Base-by-base conservation (phyloP, 306 rosid species). In the Quercus dentata region DNA sequence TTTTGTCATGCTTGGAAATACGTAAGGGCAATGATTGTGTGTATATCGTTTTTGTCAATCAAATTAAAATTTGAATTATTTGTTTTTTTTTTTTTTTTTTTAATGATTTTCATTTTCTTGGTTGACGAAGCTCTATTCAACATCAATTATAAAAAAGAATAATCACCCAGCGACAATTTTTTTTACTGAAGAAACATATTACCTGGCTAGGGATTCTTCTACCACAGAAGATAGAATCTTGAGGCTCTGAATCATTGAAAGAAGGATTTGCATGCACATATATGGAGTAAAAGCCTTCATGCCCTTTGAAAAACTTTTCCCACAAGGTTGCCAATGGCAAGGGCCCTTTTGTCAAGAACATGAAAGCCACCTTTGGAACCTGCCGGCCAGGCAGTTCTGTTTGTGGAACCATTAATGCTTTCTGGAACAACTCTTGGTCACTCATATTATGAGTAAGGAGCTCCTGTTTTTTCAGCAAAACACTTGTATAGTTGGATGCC, bases 151-250 rank as follows among this genome's bases (percentile, higher is more conserved):
- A 35, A 10, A 69, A n/a, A 12, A 21, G 49, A 68, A 41, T 69
- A 71, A 52, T 52, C 55, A 23, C 23, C 23, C 28, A 49, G 59
- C 7, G 54, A 55, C 19, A 56, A 12, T 54, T 44, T n/a, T 2
- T 30, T 7, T 74, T 25, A 12, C 15, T 27, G 8, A 12, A 62
- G 28, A 3, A 25, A 75, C 41, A 44, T 5, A 80, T 62, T 56
- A 92, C 92, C 87, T 88, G 86, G 78, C 94, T 88, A 5, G 84
- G 94, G 58, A 92, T 82, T 81, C 84, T 88, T 82, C 86, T 82
- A 69, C 89, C 88, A 41, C 77, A 70, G 82, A 92, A 92, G 52
- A 85, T 88, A 84, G 91, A 92, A 82, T 28, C 75, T 79, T 65
- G 3, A 71, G 88, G 83, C 23, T 73, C 1, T 1, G 89, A 74